Evolutionary conservation across 805 yeast genomes (phyloP), one percentile per base, ranked within the genome.

Genomic region (Starmerella powellii): DNA sequence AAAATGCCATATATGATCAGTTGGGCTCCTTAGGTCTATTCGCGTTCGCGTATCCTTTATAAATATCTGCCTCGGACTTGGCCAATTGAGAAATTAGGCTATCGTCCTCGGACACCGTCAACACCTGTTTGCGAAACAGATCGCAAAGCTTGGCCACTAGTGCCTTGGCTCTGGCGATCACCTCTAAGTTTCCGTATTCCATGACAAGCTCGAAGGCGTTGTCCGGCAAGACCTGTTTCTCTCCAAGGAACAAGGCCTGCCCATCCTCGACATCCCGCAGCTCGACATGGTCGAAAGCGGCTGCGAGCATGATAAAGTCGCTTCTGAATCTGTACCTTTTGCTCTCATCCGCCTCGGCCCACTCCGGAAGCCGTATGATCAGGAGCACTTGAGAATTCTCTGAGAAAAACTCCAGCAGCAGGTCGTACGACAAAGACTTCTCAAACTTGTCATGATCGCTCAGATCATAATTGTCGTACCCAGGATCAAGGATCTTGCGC

Each of bases 281-380:
- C 31, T 49, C 50, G 8, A 55, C 42, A 17, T 43, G 37, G 13
- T 50, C 55, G 26, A 45, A 48, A 23, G 52, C 31, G 3, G 59
- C 59, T 15, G 50, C 31, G 18, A 55, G 45, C 32, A 45, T 48
- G 8, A 55, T 30, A 24, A 56, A 54, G 36, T 53, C 50, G 33
- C 34, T 43, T 34, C 43, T 47, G 37, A 46, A 46, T 12, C 46
- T 36, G 38, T 37, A 46, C 15, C 47, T 31, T 3, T 30, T 35
- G 3, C 4, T 3, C 19, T 43, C 41, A 17, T 34, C 34, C 16
- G 28, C 21, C 20, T 43, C 50, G 8, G 16, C 15, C 23, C n/a
- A 2, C 21, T 31, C 38, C 3, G 50, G 50, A 17, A 46, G 33
- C 8, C 47, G 32, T 6, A 40, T 35, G 17, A 46, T 8, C 11